Conservation (phyloP, 2,329 filamentous ascomycete genomes). For the Colletotrichum kahawae region DNA sequence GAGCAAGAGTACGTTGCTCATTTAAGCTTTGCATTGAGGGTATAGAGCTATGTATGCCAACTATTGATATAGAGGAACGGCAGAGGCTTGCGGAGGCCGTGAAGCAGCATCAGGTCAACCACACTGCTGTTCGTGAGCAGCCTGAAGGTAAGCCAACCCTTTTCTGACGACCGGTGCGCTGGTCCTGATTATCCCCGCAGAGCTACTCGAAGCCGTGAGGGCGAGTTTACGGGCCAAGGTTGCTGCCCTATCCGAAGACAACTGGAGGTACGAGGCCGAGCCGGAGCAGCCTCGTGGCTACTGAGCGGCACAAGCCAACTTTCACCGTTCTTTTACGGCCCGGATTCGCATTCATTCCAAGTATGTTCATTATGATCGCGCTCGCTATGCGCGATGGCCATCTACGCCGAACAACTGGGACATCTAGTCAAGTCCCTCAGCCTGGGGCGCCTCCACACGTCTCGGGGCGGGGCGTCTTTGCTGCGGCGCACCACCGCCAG, state of each 20-base stretch:
- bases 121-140: constrained; percentile 62
- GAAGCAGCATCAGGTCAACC: constrained; percentile 63
- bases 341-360: constrained; percentile 11
- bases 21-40: background rate
- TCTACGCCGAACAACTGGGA: background rate
- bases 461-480: constrained; percentile 48
- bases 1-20: constrained; percentile 52
- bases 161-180: background rate
- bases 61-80: constrained; percentile 53
- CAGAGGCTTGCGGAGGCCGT: constrained; percentile 66
- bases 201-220: constrained; percentile 72
- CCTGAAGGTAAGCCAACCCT: constrained; percentile 41
- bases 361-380: background rate
- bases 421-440: constrained; percentile 64
- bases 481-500: constrained; percentile 50
- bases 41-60: constrained; percentile 26
- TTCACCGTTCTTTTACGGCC: constrained; percentile 11
- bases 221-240: constrained; percentile 76
- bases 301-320: constrained; percentile 25
- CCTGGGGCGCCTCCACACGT: constrained; percentile 53
- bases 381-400: background rate
- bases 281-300: constrained; percentile 46
- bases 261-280: constrained; percentile 88
- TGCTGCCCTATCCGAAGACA: constrained; percentile 77
- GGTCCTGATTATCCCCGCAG: constrained; percentile 41